phyloP scores from a whole-genome alignment of 129 eudicot species.

The Solidago caesia region DNA sequence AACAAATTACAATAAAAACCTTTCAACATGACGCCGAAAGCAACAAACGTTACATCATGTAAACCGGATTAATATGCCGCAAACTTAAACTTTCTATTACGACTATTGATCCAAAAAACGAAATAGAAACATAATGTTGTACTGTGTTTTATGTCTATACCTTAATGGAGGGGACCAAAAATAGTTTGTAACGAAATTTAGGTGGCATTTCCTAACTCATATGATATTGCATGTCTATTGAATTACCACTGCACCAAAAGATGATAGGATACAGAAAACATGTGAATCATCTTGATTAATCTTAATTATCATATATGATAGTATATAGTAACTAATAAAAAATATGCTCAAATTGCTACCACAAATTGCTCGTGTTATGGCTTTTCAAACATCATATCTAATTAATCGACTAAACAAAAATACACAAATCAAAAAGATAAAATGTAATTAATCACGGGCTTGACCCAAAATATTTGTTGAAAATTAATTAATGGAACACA shows the following conservation, averaged over 20 bases:
- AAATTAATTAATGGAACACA: background rate
- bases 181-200: background rate
- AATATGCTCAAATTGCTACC: constrained; percentile 23
- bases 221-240: background rate
- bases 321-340: background rate
- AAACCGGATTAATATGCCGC: no score
- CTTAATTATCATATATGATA: background rate
- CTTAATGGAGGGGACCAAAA: background rate
- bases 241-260: background rate
- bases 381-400: constrained; percentile 16
- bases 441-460: constrained; percentile 7
- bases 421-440: background rate
- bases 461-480: constrained; percentile 5
- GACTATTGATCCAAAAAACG: no score
- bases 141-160: no score
- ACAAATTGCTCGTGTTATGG: constrained; percentile 1
- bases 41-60: no score
- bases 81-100: no score
- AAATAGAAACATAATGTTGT: no score
- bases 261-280: background rate
- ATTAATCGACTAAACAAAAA: background rate
- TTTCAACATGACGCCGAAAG: no score
- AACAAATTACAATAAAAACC: no score
- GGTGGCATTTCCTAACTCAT: background rate
- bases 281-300: constrained; percentile 14